Evolutionary conservation across 2,329 filamentous ascomycete genomes (phyloP).

Genomic region (Fusarium liriodendri): DNA sequence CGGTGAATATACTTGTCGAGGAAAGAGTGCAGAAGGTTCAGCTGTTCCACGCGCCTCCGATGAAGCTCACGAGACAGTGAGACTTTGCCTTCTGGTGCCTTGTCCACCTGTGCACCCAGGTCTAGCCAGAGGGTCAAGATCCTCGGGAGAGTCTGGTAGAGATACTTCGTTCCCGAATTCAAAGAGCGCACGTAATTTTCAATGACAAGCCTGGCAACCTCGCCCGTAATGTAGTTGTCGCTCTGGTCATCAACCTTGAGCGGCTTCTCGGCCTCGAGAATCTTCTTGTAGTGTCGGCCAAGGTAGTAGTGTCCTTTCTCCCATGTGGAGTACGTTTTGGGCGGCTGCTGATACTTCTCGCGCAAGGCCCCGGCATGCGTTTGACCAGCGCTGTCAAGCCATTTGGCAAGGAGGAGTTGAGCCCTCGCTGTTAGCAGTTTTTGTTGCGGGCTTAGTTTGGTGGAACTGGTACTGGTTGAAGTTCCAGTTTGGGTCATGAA

Average conservation of each 20-base stretch:
- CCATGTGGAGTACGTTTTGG: constrained; percentile 79
- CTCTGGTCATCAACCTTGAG: constrained; percentile 82
- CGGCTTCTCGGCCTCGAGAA: constrained; percentile 87
- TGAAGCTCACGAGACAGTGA: constrained; percentile 64
- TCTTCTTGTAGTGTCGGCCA: constrained; percentile 96
- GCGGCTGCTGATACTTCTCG: constrained; percentile 84
- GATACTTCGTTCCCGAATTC: constrained; percentile 90
- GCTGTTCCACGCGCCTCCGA: constrained; percentile 69
- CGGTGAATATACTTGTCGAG: constrained; percentile 82
- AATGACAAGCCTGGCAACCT: constrained; percentile 87
- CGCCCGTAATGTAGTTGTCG: constrained; percentile 81
- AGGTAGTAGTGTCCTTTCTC: constrained; percentile 98
- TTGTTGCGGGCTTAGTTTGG: constrained; percentile 60
- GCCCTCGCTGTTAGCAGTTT: constrained; percentile 78
- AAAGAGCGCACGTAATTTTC: constrained; percentile 93
- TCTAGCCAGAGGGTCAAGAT: constrained; percentile 95
- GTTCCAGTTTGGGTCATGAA: constrained; percentile 67
- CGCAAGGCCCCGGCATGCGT: constrained; percentile 85
- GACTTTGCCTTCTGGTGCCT: constrained; percentile 66
- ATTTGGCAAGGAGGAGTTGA: constrained; percentile 91
- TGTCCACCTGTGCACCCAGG: constrained; percentile 80
- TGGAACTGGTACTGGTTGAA: constrained; percentile 47
- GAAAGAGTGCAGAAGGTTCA: constrained; percentile 77
- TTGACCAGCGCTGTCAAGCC: constrained; percentile 95
- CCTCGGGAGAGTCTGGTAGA: constrained; percentile 93